Evolutionary conservation across 1,139 yeast species (phyloP).

Genomic region (Petasospora rhodanensis): DNA sequence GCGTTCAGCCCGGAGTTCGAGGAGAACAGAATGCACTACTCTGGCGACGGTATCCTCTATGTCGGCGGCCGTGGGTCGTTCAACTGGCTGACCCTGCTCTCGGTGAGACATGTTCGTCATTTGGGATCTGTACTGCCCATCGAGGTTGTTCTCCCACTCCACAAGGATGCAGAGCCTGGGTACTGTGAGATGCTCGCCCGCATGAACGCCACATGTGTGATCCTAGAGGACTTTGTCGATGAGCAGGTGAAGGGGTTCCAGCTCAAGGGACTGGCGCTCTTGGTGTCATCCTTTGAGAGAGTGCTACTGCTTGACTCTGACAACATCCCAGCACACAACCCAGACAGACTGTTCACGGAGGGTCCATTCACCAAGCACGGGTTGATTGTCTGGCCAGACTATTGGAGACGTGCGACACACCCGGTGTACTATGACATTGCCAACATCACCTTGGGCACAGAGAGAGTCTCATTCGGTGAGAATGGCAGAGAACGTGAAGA

Average conservation of each 20-base stretch:
- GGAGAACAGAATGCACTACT: constrained; percentile 1
- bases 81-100: constrained; percentile 7
- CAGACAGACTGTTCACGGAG: constrained; percentile 47
- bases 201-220: constrained; percentile 8
- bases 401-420: constrained; percentile 66
- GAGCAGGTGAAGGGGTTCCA: constrained; percentile 6
- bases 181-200: constrained; percentile 45
- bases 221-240: constrained; percentile 12
- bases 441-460: constrained; percentile 29
- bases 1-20: neutral
- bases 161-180: constrained; percentile 23
- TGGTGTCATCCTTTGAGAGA: constrained; percentile 59
- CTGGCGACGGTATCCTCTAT: constrained; percentile 8
- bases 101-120: constrained; percentile 4
- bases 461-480: constrained; percentile 30
- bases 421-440: constrained; percentile 65
- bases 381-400: constrained; percentile 75
- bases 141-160: constrained; percentile 7
- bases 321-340: constrained; percentile 53
- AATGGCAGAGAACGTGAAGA: constrained; percentile 19
- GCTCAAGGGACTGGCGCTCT: constrained; percentile 42
- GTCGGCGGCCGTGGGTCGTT: constrained; percentile 27
- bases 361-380: constrained; percentile 51
- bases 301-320: constrained; percentile 67
- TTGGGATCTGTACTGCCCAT: constrained; percentile 7